Evolutionary conservation across 805 yeast species (phyloP).

Genomic region (Barnettozyma sucrosica): DNA sequence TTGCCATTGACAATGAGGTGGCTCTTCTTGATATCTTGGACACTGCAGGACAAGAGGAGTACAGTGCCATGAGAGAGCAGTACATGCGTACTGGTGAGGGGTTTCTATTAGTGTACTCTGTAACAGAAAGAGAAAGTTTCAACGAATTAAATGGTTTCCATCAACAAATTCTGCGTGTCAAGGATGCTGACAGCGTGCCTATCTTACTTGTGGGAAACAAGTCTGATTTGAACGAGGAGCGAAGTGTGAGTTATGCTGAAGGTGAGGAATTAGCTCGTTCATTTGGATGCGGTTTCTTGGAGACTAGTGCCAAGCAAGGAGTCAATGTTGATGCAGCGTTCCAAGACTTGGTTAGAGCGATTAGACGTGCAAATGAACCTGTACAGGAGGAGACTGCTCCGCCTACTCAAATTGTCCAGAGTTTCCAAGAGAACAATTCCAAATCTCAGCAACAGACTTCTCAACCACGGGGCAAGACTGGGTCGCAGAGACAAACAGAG

Average conservation of each 20-base stretch:
- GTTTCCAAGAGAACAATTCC: not conserved
- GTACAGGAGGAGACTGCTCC: conserved; percentile 5
- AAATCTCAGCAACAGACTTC: not conserved
- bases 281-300: conserved; percentile 72
- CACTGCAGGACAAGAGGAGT: conserved; percentile 98
- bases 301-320: conserved; percentile 89
- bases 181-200: conserved; percentile 72
- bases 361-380: conserved; percentile 26
- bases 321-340: conserved; percentile 86
- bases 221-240: conserved; percentile 65
- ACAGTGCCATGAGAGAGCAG: conserved; percentile 88
- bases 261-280: conserved; percentile 57
- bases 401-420: not conserved
- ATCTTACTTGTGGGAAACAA: conserved; percentile 76
- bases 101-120: conserved; percentile 80
- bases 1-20: conserved; percentile 73
- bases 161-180: conserved; percentile 73
- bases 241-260: conserved; percentile 69
- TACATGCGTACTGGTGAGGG: conserved; percentile 97
- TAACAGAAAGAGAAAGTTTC: conserved; percentile 78
- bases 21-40: conserved; percentile 84
- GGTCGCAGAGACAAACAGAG: not conserved
- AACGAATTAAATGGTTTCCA: conserved; percentile 78
- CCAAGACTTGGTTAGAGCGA: conserved; percentile 57
- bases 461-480: not conserved